Percentiles rank a stretch among this genome's conserved stretches.
phyloP scores from a whole-genome alignment of 2,329 filamentous ascomycete species.

The Aspergillus sp. region DNA sequence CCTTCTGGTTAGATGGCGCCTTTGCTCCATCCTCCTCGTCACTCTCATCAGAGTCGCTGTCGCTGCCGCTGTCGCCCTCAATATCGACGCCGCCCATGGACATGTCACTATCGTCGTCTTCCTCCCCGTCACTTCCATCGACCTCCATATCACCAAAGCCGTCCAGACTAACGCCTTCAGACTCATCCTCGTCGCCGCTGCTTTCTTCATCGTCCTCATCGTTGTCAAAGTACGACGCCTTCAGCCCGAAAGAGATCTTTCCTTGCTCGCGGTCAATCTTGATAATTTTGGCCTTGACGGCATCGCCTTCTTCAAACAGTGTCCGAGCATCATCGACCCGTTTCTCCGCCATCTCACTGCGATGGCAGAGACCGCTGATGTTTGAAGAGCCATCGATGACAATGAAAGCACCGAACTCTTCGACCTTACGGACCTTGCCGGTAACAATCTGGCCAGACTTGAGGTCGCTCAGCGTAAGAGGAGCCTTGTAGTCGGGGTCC shows the following conservation, averaged over 20 bases:
- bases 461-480: constrained; percentile 72
- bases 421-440: constrained; percentile 87
- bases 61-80: constrained; percentile 29
- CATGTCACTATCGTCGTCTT: constrained; percentile 30
- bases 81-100: constrained; percentile 47
- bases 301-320: constrained; percentile 84
- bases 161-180: constrained; percentile 28
- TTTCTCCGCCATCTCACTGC: constrained; percentile 85
- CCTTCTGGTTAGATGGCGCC: constrained; percentile 35
- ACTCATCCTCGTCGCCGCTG: constrained; percentile 48
- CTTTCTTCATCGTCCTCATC: constrained; percentile 45
- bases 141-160: constrained; percentile 30
- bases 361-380: constrained; percentile 89
- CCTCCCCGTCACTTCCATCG: constrained; percentile 35
- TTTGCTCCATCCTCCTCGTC: constrained; percentile 44
- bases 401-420: constrained; percentile 93
- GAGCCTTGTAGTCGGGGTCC: constrained; percentile 72
- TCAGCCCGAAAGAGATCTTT: constrained; percentile 84
- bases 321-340: constrained; percentile 79
- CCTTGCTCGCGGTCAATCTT: constrained; percentile 72
- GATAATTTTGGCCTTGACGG: constrained; percentile 87
- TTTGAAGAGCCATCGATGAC: constrained; percentile 82
- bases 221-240: constrained; percentile 79
- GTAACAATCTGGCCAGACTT: constrained; percentile 78
- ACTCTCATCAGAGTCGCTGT: constrained; percentile 47